Evolutionary conservation across 208 protist genomes (phyloP), one percentile per base, ranked within the genome.

Genomic region (Leishmania turanica): DNA sequence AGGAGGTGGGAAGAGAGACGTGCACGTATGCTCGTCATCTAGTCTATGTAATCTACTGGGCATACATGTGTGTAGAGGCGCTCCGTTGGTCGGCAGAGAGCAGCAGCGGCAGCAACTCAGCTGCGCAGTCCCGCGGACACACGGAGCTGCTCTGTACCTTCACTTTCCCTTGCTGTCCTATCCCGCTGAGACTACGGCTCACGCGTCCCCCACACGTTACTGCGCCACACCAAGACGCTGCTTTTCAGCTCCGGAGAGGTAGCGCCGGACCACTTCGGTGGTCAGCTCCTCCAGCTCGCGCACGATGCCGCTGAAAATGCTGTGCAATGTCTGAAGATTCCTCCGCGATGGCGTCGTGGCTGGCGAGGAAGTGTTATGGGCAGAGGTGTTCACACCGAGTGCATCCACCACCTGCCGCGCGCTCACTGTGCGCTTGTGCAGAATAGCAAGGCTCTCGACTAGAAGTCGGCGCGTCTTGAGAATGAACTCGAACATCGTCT

Each of bases 401-500:
- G 90, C 90, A 27, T 94, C 91, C 31, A 95, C 82, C 54, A 94
- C 90, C 83, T 95, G 91, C 34, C 84, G 84, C 45, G 89, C 91
- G 77, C 89, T 95, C 13, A 85, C 73, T 21, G 87, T 90, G 7
- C 91, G 85, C 79, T 89, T 88, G 17, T 89, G 74, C 68, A 97
- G 84, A 68, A 93, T 27, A 51, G 80, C 89, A 6, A 97, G 76
- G 70, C 89, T 86, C 75, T 95, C 90, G n/a, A 93, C 91, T 0
- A 97, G 85, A 31, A 87, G 77, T 3, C 88, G 84, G 5, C 93
- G 89, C 65, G 93, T 97, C 68, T 89, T 88, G 58, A 97, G 85
- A 78, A 97, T 95, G 76, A 97, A 97, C 81, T 97, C 93, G 80
- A 97, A 95, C 49, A 93, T 86, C 7, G 79, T 81, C 73, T 88